Evolutionary conservation across 2,329 filamentous ascomycete species (phyloP).

Genomic region (Pleoardoris graminearum): DNA sequence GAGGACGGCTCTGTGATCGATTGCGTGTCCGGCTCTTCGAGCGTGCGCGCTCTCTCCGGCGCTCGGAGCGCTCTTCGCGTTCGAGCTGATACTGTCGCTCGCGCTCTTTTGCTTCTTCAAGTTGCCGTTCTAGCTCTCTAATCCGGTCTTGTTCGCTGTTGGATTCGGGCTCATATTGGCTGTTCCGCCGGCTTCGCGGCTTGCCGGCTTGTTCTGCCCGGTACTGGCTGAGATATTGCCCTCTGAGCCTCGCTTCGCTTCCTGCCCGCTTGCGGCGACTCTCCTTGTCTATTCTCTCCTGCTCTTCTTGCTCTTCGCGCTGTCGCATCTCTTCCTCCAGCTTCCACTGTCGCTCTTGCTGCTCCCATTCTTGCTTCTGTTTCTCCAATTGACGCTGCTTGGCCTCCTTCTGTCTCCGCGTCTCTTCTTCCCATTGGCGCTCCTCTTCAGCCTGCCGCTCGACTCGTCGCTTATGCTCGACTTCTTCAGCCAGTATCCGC

Average conservation of each 20-base stretch:
- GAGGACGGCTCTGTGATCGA: slow-evolving; percentile 40
- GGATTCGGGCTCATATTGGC: slow-evolving; percentile 50
- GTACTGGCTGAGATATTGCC: slow-evolving; percentile 86
- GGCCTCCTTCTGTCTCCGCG: slow-evolving; percentile 60
- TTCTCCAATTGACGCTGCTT: slow-evolving; percentile 64
- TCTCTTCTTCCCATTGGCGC: slow-evolving; percentile 67
- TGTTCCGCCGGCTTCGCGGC: slow-evolving; percentile 41
- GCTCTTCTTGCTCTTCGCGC: slow-evolving; percentile 73
- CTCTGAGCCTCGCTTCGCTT: slow-evolving; percentile 71
- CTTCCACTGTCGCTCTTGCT: slow-evolving; percentile 76
- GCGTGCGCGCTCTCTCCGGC: slow-evolving; percentile 42
- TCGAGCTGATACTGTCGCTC: slow-evolving; percentile 67
- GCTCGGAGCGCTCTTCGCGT: slow-evolving; percentile 56
- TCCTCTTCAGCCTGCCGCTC: slow-evolving; percentile 65
- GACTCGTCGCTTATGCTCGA: slow-evolving; percentile 52
- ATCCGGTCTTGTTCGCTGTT: slow-evolving; percentile 69
- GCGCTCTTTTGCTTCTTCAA: slow-evolving; percentile 68
- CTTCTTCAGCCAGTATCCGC: slow-evolving; percentile 56
- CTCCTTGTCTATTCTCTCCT: slow-evolving; percentile 68
- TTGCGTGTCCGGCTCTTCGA: slow-evolving; percentile 43
- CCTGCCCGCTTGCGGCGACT: slow-evolving; percentile 62
- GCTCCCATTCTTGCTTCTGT: slow-evolving; percentile 75
- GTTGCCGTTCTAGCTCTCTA: slow-evolving; percentile 75
- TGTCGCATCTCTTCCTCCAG: slow-evolving; percentile 72
- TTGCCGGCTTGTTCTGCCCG: slow-evolving; percentile 65